Evolutionary conservation across 1,284 basidiomycete genomes (phyloP).

Genomic region (Violaceomyces palustris): DNA sequence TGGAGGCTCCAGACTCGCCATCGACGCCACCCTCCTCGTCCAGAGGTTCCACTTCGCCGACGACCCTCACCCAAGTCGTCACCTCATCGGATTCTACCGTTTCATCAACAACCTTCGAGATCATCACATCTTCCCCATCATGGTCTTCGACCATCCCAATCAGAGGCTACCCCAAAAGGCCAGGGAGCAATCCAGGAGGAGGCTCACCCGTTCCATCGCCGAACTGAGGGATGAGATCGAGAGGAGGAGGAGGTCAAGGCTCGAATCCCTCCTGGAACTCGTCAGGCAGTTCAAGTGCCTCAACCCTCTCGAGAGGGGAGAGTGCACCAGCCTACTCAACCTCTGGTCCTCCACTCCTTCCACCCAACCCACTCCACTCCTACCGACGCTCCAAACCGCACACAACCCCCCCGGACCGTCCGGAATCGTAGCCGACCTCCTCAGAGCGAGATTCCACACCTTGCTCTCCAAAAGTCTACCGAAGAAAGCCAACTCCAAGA

Average conservation of each 20-base stretch:
- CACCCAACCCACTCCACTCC: no score
- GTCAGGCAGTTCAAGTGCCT: no score
- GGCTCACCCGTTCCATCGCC: neutral
- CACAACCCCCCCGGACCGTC: no score
- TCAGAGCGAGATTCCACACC: no score
- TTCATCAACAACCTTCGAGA: constrained; percentile 30
- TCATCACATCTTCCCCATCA: constrained; percentile 26
- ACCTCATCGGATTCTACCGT: constrained; percentile 39
- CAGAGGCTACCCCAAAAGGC: constrained; percentile 30
- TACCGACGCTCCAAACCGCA: no score
- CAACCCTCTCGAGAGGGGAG: no score
- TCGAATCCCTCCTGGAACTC: no score
- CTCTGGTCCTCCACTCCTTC: no score
- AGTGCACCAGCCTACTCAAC: no score
- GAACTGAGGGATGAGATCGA: constrained; percentile 1
- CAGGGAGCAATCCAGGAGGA: constrained; percentile 27
- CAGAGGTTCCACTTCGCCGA: constrained; percentile 35
- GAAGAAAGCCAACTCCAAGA: no score
- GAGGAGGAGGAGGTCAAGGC: neutral
- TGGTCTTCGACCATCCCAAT: constrained; percentile 43
- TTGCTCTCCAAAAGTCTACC: no score
- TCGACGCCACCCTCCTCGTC: constrained; percentile 38
- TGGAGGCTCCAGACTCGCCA: constrained; percentile 23
- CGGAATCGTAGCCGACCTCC: no score
- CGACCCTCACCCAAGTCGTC: constrained; percentile 29